A percentile compares a stretch with the other conserved stretches of the same genome.
Evolutionary conservation across 2,329 filamentous ascomycete genomes (phyloP).

Genomic region (Ophiosphaerella herpotricha): DNA sequence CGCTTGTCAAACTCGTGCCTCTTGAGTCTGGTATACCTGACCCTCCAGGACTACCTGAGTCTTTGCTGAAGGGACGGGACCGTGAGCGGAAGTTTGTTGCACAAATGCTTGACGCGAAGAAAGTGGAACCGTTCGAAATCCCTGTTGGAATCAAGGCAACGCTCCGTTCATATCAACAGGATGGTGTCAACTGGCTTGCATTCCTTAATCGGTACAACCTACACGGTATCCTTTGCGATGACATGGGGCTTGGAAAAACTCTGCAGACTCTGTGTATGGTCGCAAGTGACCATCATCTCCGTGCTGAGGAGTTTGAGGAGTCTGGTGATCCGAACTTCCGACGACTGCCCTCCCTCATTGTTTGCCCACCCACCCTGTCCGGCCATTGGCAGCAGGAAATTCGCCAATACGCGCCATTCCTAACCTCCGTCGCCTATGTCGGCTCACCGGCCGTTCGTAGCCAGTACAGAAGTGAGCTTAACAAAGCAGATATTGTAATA

Average conservation of each 20-base stretch:
- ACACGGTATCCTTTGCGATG: conserved; percentile 96
- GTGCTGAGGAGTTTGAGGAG: conserved; percentile 86
- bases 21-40: conserved; percentile 97
- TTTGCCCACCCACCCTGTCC: conserved; percentile 93
- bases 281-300: conserved; percentile 92
- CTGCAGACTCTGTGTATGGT: conserved; percentile 97
- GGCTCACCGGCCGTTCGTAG: conserved; percentile 82
- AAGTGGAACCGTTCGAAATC: conserved; percentile 91
- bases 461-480: conserved; percentile 69
- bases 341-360: conserved; percentile 85
- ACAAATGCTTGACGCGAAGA: conserved; percentile 94
- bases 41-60: conserved; percentile 86
- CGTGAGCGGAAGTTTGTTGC: conserved; percentile 95
- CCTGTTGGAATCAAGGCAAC: conserved; percentile 97
- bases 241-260: conserved; percentile 98
- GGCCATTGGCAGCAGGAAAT: conserved; percentile 99
- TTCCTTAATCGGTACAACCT: conserved; percentile 98
- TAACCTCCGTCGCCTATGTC: conserved; percentile 87
- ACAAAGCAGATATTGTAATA: conserved; percentile 86
- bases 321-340: conserved; percentile 78
- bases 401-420: conserved; percentile 91
- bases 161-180: conserved; percentile 94
- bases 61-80: conserved; percentile 86
- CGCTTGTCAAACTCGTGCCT: conserved; percentile 93
- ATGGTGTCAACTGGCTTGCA: conserved; percentile 97